Percentiles rank a stretch among this genome's conserved stretches.
Conservation (phyloP, 805 yeast species). For the Candida broadrunensis region DNA sequence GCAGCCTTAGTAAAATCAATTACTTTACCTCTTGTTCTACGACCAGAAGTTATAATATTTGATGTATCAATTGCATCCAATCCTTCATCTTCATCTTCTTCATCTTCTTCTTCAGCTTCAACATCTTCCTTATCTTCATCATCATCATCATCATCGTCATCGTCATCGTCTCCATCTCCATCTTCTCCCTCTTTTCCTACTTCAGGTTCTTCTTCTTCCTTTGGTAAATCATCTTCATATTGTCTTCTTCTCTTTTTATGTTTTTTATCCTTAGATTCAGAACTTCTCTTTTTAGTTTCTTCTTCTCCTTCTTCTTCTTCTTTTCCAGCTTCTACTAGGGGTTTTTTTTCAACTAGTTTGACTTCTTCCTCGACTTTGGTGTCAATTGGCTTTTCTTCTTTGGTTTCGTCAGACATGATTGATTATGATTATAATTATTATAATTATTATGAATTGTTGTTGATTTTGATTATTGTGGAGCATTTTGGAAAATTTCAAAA, state of each 20-base stretch:
- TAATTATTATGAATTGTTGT: background rate
- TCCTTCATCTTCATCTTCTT: conserved; percentile 74
- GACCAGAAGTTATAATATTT: conserved; percentile 78
- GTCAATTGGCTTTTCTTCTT: conserved; percentile 1
- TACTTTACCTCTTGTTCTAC: conserved; percentile 88
- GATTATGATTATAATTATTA: too few relatives aligned
- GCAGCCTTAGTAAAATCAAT: conserved; percentile 84
- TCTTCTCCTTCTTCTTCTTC: conserved; percentile 9
- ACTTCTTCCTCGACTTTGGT: conserved; percentile 12
- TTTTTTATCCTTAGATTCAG: conserved; percentile 10
- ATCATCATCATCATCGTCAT: conserved; percentile 43
- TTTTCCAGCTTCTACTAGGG: conserved; percentile 11
- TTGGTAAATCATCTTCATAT: conserved; percentile 57
- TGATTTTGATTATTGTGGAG: background rate
- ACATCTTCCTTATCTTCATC: conserved; percentile 44
- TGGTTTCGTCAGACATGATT: conserved; percentile 1
- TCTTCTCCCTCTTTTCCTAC: conserved; percentile 40
- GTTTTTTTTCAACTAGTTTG: conserved; percentile 8
- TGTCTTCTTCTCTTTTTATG: conserved; percentile 58
- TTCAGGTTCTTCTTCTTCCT: conserved; percentile 37
- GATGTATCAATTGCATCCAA: conserved; percentile 75
- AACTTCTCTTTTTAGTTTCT: conserved; percentile 4
- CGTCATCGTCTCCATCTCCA: conserved; percentile 29
- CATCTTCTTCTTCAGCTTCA: conserved; percentile 55
- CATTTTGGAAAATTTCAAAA: background rate